phyloP scores from a whole-genome alignment of 768 basidiomycete genomes.

The Leccinum rimulosum region DNA sequence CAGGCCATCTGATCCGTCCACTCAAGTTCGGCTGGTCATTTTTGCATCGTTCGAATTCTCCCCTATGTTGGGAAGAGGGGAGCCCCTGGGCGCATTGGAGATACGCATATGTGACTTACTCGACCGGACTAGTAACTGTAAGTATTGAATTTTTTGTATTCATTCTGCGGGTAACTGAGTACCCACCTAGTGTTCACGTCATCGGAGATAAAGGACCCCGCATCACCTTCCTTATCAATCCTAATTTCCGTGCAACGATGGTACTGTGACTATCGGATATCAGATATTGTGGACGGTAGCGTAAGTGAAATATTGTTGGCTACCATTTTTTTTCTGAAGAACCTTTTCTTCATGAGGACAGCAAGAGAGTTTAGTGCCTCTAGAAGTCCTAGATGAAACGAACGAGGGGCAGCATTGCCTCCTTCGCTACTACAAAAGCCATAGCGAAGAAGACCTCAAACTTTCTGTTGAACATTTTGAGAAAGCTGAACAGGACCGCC shows the following conservation, averaged over 20 bases:
- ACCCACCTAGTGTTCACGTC: background rate
- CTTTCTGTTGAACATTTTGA: constrained; percentile 5
- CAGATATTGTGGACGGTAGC: background rate
- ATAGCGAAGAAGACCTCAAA: background rate
- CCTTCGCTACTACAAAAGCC: background rate
- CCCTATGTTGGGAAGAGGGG: background rate
- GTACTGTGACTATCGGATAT: background rate
- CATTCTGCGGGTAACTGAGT: too few relatives aligned
- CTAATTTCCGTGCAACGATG: constrained; percentile 1
- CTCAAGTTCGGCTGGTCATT: background rate
- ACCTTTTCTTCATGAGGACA: background rate
- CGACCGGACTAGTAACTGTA: background rate
- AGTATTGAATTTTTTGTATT: background rate
- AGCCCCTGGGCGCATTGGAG: background rate
- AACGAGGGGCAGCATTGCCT: constrained; percentile 4
- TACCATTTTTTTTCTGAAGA: background rate
- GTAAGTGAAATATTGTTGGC: background rate
- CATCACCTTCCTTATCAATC: background rate
- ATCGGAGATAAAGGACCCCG: background rate
- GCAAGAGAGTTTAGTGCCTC: background rate
- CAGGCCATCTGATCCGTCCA: background rate
- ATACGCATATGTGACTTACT: background rate
- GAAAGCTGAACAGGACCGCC: background rate
- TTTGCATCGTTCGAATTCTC: background rate
- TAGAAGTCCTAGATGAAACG: background rate